Base-by-base conservation (phyloP, 495 filamentous ascomycete genomes). In the Massariosphaeria phaeospora region DNA sequence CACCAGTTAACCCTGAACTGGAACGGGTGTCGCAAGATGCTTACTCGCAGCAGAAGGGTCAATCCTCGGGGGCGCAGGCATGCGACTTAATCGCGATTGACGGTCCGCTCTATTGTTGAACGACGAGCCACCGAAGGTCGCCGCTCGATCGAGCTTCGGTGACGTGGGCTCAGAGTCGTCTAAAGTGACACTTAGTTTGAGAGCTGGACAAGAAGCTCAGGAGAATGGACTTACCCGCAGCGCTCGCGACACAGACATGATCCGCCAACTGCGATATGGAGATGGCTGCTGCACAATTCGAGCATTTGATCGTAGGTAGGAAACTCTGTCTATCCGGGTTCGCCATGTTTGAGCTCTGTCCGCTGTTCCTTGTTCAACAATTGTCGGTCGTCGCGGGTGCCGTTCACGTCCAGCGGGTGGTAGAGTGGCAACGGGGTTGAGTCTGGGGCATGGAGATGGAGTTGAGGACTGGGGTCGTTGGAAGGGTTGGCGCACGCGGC, bases 221-320 rank as follows among this genome's bases (percentile, higher is more conserved):
- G 24, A 21, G 27, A 27, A 8, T 31, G 17, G 1, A 27, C 35
- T 7, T 56, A 65, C 62, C 27, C 43, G 56, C 23, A 24, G 51
- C 1, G 7, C 62, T 58, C 36, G 56, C 61, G 30, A 72, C 67
- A 69, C 88, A 95, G 51, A 85, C 68, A 77, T 98, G 93, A 61
- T 98, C 91, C 35, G 89, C 93, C 88, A 98, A 88, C 63, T 81
- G 71, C 8, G 86, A 84, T 60, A 98, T 96, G 65, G 91, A 87
- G 55, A 97, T 89, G 67, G 93, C 81, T 29, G 73, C 71, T 40
- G 82, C 83, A 67, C 93, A 98, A 68, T 77, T 85, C 43, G 94
- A 97, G 75, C 93, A 98, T 81, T 96, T 97, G 70, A 98, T 89
- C 17, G 83, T 83, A 64, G 91, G 90, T 75, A 98, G 76, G 44